Evolutionary conservation across 495 filamentous ascomycete species (phyloP).

Genomic region (Penicillium dipodomyicola): DNA sequence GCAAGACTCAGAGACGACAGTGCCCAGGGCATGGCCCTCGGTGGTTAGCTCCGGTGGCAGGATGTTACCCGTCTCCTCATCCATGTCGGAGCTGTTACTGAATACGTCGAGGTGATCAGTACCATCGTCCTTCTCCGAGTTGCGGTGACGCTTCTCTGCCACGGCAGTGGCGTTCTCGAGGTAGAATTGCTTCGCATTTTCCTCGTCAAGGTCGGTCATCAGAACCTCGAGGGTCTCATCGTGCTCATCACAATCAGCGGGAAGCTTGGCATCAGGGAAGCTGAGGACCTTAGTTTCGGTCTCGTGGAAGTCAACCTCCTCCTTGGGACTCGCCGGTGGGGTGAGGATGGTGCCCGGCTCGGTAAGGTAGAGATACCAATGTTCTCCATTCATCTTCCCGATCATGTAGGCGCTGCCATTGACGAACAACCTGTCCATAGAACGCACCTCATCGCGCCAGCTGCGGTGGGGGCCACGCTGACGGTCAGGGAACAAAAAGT

Average conservation of each 20-base stretch:
- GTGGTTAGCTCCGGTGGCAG: conserved; percentile 76
- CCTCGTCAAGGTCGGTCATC: conserved; percentile 94
- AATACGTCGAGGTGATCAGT: conserved; percentile 71
- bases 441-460: conserved; percentile 95
- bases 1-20: conserved; percentile 86
- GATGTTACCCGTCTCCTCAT: conserved; percentile 52
- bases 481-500: conserved; percentile 93
- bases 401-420: conserved; percentile 99
- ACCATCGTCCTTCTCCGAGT: conserved; percentile 45
- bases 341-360: conserved; percentile 77
- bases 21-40: conserved; percentile 91
- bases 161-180: conserved; percentile 87
- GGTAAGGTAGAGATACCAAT: conserved; percentile 98
- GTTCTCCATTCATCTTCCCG: conserved; percentile 99
- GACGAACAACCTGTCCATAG: conserved; percentile 82
- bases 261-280: conserved; percentile 36
- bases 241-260: conserved; percentile 45
- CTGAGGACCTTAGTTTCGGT: conserved; percentile 71
- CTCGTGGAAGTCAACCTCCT: conserved; percentile 43
- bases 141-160: conserved; percentile 73
- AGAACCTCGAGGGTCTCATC: conserved; percentile 97
- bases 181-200: conserved; percentile 96
- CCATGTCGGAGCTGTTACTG: conserved; percentile 70
- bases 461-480: conserved; percentile 93
- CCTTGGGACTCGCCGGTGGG: conserved; percentile 74